Evolutionary conservation across 768 basidiomycete species (phyloP), one percentile per base, ranked within the genome.

Genomic region (Lactarius sp.): DNA sequence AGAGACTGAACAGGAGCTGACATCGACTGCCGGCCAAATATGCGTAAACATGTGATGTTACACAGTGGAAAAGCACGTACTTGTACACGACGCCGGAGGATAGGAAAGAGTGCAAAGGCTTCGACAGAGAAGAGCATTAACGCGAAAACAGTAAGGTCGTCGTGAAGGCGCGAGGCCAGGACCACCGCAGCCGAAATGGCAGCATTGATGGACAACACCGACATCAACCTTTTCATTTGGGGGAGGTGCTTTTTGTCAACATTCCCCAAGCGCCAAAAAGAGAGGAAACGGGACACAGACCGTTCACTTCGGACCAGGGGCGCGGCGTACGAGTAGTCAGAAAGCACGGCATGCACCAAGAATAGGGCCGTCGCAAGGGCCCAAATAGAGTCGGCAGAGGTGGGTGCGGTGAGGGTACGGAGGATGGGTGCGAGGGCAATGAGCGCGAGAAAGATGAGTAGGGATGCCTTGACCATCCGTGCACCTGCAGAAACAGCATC

Each of bases 331-430:
- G 84, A 83, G 72, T 93, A 96, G 75, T 97, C 93, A 14, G 90
- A 90, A 53, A 98, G 77, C 62, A 95, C 77, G 20, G 86, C 80
- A 72, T 95, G 93, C 44, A 97, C 77, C 57, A 84, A 77, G 74
- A 98, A 92, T 49, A 98, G 83, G 56, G 81, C 79, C 4, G 91
- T 90, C n/a, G 93, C 85, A 55, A 98, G 76, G 6, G 96, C 94
- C 94, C 94, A 98, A 67, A 98, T 95, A 33, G 94, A 94, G 73
- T 99, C 97, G 13, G 91, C 91, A 44, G 96, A 97, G 4, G 95
- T 98, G 31, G 95, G 92, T 42, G 92, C 90, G 34, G 94, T 96
- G 71, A 99, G 77, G 6, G 96, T 98, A 70, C 88, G 85, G 60
- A 99, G 78, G 10, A 98, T 90, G 14, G 97, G 97, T 3, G 94